Base-by-base conservation (phyloP, 345 rosid genomes). In the Boechera divaricarpa region DNA sequence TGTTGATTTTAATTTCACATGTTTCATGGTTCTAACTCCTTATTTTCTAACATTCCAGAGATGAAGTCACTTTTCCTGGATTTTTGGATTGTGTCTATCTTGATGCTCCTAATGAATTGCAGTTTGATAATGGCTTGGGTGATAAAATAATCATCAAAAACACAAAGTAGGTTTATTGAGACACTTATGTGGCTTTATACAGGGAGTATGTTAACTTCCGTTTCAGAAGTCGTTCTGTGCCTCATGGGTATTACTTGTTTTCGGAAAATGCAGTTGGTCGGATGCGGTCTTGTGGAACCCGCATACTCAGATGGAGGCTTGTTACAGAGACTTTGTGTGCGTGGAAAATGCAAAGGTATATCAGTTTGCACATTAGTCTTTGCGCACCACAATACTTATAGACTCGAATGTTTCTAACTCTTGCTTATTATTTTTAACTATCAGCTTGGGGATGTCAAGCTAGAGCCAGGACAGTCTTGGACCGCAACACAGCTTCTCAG, bases 271-370 rank as follows among this genome's bases (percentile, higher is more conserved):
- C 82, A 92, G 97, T 80, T 94, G 98, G 98, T 89, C 97, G 3
- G 98, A 92, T 83, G 88, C 90, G 16, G 98, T 94, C 75, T 60
- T 94, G 60, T 92, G 98, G 97, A 92, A 92, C 73, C 97, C 98
- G 7, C 92, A 92, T 83, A 65, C 81, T 36, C 97, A 89, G 86
- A 90, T 92, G 98, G 98, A 92, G 79, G 93, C 98, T 21, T 92
- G 89, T 75, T 94, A 92, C 85, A 88, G 77, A 79, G 97, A 92
- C 80, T 92, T 92, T 74, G 90, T 90, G 49, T 94, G 97, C 6
- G 93, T 92, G 2, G 97, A 94, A 84, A 92, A 92, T 81, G 92
- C 97, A 36, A 83, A 94, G 98, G 98, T 94, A 88, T 33, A 32
- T 32, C 45, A n/a, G n/a, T 49, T 64, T 48, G 9, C 65, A 39